These are phyloP conservation scores for Trichopus zeylanicus DNA, from an alignment of 116 monocot species.

Conservation along the genomic window DNA sequence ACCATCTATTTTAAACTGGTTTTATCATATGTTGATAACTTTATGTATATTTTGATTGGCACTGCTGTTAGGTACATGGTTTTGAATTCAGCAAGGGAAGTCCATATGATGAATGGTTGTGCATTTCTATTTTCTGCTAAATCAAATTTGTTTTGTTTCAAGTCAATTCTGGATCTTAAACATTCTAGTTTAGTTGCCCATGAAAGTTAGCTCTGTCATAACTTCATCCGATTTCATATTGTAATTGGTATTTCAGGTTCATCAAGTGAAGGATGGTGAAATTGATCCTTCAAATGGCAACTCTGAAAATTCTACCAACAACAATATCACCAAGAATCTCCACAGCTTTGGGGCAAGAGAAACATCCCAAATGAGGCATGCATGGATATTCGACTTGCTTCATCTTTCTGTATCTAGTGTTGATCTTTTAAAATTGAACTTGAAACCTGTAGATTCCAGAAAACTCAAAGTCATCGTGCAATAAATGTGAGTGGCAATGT, in stretches of 20 bases:
- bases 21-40: too few relatives aligned
- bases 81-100: too few relatives aligned
- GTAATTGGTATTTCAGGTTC: constrained; percentile 14
- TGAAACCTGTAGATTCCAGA: constrained; percentile 25
- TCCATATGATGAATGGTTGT: too few relatives aligned
- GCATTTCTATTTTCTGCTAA: too few relatives aligned
- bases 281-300: constrained; percentile 9
- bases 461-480: constrained; percentile 11
- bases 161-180: too few relatives aligned
- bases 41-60: too few relatives aligned
- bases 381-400: not conserved
- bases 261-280: constrained; percentile 9
- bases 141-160: too few relatives aligned
- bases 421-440: constrained; percentile 2
- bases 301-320: constrained; percentile 6
- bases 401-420: not conserved
- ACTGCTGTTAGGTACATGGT: too few relatives aligned
- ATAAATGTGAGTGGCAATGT: constrained; percentile 6
- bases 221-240: too few relatives aligned
- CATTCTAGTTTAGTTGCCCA: too few relatives aligned
- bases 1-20: too few relatives aligned
- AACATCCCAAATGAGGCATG: constrained; percentile 25
- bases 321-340: constrained; percentile 18
- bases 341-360: constrained; percentile 18
- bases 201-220: too few relatives aligned